phyloP scores from a whole-genome alignment of 2,329 filamentous ascomycete genomes.

The Colletotrichum tropicicola region DNA sequence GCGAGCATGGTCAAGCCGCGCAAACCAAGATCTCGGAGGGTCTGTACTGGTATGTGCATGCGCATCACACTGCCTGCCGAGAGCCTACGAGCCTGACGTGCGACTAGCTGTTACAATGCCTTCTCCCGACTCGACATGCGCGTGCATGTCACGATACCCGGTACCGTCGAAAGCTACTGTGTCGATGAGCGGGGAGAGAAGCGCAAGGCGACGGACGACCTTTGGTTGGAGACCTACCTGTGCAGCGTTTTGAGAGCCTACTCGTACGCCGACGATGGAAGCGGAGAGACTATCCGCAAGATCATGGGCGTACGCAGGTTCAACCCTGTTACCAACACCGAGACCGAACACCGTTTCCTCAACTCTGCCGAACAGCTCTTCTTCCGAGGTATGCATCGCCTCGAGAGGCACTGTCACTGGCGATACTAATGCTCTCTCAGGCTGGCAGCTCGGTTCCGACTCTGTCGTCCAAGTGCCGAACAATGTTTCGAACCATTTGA shows the following conservation, averaged over 20 bases:
- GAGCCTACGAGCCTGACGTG: not conserved
- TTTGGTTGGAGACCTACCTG: conserved; percentile 98
- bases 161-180: conserved; percentile 96
- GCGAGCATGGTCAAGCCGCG: conserved; percentile 77
- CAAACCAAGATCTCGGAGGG: conserved; percentile 89
- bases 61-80: not conserved
- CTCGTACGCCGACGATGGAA: conserved; percentile 95
- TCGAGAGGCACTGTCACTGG: not conserved
- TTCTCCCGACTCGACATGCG: conserved; percentile 98
- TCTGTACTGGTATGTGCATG: conserved; percentile 79
- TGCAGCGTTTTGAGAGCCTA: conserved; percentile 95
- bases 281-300: conserved; percentile 92
- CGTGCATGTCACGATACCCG: conserved; percentile 96
- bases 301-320: conserved; percentile 97
- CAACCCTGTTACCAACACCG: conserved; percentile 98
- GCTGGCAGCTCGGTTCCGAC: conserved; percentile 95
- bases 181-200: conserved; percentile 97
- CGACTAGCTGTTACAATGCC: conserved; percentile 90
- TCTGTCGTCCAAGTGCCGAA: conserved; percentile 98
- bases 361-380: conserved; percentile 95
- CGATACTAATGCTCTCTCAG: conserved; percentile 54
- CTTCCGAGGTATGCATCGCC: conserved; percentile 75
- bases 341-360: conserved; percentile 95
- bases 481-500: conserved; percentile 94
- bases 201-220: conserved; percentile 87